Evolutionary conservation across 306 rosid species (phyloP).

Genomic region (Rosa rugosa): DNA sequence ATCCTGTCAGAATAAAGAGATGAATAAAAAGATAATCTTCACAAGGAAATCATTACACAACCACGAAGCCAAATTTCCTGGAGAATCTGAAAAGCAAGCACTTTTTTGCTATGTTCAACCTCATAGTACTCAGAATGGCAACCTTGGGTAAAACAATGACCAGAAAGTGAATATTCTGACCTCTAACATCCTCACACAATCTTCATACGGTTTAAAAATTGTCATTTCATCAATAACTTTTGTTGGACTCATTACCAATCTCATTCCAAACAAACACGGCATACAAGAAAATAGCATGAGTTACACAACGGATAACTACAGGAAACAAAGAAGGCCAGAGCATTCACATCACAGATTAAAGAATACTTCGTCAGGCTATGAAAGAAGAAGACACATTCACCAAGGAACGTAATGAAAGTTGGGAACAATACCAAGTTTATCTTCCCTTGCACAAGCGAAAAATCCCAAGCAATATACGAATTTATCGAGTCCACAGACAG

Average conservation of each 20-base stretch:
- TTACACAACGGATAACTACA: not conserved
- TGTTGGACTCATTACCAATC: not conserved
- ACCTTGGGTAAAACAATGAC: not conserved
- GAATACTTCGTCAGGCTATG: not conserved
- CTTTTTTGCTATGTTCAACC: not conserved
- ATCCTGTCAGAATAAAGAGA: not conserved
- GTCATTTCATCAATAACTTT: not conserved
- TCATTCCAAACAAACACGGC: not conserved
- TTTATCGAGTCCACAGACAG: conserved; percentile 74
- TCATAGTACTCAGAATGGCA: not conserved
- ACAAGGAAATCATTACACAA: not conserved
- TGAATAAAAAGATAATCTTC: not conserved
- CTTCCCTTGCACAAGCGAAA: conserved; percentile 85
- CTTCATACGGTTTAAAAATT: not conserved
- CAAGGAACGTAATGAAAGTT: conserved; percentile 5
- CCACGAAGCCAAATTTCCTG: not conserved
- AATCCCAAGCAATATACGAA: conserved; percentile 98
- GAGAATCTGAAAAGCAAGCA: not conserved
- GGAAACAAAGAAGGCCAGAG: not conserved
- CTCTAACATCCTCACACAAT: not conserved
- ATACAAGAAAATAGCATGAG: not conserved
- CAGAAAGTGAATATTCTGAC: not conserved
- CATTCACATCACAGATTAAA: not conserved
- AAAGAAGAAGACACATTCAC: conserved; percentile 20
- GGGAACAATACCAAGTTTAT: conserved; percentile 71